A percentile compares a stretch with the other conserved stretches of the same genome.
Evolutionary conservation across 2,329 filamentous ascomycete genomes (phyloP).

Genomic region (Fusarium falciforme): DNA sequence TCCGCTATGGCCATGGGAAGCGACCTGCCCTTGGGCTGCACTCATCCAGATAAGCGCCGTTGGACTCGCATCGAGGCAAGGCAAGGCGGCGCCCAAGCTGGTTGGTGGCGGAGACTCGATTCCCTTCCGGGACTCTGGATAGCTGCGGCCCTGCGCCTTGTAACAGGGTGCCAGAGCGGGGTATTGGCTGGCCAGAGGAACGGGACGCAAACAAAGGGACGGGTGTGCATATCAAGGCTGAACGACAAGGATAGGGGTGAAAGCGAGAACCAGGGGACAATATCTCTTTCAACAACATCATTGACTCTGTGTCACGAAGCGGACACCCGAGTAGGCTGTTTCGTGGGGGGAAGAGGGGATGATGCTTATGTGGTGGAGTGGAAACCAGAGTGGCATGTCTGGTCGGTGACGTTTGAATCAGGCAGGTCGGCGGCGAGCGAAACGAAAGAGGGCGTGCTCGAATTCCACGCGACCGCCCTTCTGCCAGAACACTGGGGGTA

Average conservation of each 20-base stretch:
- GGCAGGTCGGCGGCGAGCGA: constrained; percentile 33
- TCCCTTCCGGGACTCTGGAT: constrained; percentile 36
- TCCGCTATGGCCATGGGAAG: constrained; percentile 7
- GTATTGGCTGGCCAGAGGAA: constrained; percentile 22
- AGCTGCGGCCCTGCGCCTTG: constrained; percentile 38
- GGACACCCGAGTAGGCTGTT: constrained; percentile 25
- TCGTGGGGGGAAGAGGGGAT: constrained; percentile 20
- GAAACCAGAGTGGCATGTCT: constrained; percentile 24
- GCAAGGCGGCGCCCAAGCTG: constrained; percentile 31
- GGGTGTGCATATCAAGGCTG: constrained; percentile 33
- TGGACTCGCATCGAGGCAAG: constrained; percentile 23
- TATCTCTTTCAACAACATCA: constrained; percentile 9
- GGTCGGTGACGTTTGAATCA: constrained; percentile 34
- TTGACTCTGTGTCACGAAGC: constrained; percentile 18
- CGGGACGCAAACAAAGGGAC: constrained; percentile 16
- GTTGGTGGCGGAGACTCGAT: constrained; percentile 35
- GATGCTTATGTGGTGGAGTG: constrained; percentile 22
- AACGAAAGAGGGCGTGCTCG: constrained; percentile 1
- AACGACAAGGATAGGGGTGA: constrained; percentile 15
- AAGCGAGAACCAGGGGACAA: constrained; percentile 12
- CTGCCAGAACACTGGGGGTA: neutral
- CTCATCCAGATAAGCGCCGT: constrained; percentile 26
- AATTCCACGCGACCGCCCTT: constrained; percentile 1
- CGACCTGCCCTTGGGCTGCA: constrained; percentile 17
- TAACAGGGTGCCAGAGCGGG: constrained; percentile 33